These are phyloP conservation scores for Melampsora allii-populina DNA, from an alignment of 1,284 basidiomycete genomes.

Conservation along the genomic window DNA sequence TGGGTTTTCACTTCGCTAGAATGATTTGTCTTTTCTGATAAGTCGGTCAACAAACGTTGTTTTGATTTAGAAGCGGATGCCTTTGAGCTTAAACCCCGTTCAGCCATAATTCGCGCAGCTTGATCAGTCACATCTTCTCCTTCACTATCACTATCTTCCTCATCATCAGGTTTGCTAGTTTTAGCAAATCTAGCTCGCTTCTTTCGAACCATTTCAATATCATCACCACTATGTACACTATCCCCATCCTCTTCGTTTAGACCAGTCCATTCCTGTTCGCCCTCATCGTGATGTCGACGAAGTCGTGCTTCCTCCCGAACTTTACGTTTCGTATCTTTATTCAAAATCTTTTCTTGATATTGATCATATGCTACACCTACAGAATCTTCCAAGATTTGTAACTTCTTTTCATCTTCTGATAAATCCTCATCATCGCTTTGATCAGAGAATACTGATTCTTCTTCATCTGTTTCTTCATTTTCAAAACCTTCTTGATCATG, in stretches of 20 bases:
- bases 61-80: conserved; percentile 51
- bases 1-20: conserved; percentile 51
- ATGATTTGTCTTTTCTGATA: conserved; percentile 47
- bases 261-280: conserved; percentile 67
- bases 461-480: conserved; percentile 55
- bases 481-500: conserved; percentile 60
- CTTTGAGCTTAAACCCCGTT: conserved; percentile 55
- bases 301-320: conserved; percentile 70
- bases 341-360: conserved; percentile 75
- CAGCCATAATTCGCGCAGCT: conserved; percentile 54
- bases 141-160: conserved; percentile 46
- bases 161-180: conserved; percentile 47
- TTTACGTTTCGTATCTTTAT: conserved; percentile 84
- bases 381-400: conserved; percentile 66
- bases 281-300: conserved; percentile 64
- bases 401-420: conserved; percentile 57
- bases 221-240: conserved; percentile 51
- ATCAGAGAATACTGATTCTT: conserved; percentile 59
- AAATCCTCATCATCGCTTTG: conserved; percentile 60
- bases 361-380: conserved; percentile 84
- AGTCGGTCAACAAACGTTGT: conserved; percentile 39
- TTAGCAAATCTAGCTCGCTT: conserved; percentile 15
- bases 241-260: conserved; percentile 56
- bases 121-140: conserved; percentile 56
- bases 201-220: conserved; percentile 51